Evolutionary conservation across 208 protist genomes (phyloP), one percentile per base, ranked within the genome.

Genomic region (Wallacemonas collosoma): DNA sequence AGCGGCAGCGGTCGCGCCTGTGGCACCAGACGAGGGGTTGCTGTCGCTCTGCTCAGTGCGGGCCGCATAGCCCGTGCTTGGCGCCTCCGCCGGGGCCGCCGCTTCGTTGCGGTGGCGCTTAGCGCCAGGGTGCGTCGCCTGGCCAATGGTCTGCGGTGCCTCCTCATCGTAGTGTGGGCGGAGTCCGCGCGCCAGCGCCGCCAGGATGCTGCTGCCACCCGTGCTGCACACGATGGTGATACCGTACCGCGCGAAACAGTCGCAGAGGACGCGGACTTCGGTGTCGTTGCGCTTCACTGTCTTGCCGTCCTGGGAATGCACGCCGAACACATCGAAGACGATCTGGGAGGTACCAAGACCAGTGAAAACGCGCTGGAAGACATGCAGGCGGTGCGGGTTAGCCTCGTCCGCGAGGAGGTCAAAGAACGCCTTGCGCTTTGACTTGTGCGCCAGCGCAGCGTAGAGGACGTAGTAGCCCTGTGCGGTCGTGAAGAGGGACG

Each of bases 231-330:
- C 75, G 11, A 87, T 78, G 12, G 71, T 77, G 40, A 95, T 65
- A 50, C 87, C 90, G 68, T 88, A 83, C 54, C 79, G 80, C 38
- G 78, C 77, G 43, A 93, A 70, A 41, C 79, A 75, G 11, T 86
- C 72, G 73, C 86, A 95, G 39, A 95, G 61, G 8, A 89, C 61
- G 72, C 80, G 75, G 50, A 95, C 77, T 76, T 95, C 87, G 9
- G 72, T 61, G 14, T 77, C 74, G 68, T 86, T 73, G 67, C 83
- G 47, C 57, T 68, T 79, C 43, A 73, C 73, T 8, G 35, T 36
- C 36, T 72, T 57, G 77, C 26, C 57, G 35, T 68, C 74, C 6
- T 72, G 72, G 0, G 81, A 72, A 41, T 58, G 58, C 7, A 86
- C 48, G 54, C 90, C 89, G 69, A 94, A 92, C 60, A 78, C 76